Evolutionary conservation across 768 basidiomycete genomes (phyloP).

Genomic region (Kwoniella heveanensis): DNA sequence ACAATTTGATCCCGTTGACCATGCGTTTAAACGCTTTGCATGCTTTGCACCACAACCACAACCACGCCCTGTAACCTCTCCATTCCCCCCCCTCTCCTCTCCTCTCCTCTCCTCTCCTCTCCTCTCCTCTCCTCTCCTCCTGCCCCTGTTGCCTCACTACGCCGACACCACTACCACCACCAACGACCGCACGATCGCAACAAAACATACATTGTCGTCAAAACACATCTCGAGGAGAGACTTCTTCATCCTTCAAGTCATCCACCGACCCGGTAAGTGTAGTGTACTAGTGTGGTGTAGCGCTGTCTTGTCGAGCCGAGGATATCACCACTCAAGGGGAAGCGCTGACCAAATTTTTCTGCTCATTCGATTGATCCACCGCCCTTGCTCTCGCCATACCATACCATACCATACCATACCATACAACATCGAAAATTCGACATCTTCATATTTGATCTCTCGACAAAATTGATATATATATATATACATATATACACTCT

Average conservation of each 20-base stretch:
- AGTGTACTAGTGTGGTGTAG: background rate
- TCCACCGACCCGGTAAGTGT: slow-evolving; percentile 16
- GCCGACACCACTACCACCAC: background rate
- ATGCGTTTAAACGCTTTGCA: background rate
- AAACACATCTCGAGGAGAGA: background rate
- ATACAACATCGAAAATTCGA: background rate
- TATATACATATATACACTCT: background rate
- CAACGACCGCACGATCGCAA: background rate
- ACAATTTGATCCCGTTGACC: background rate
- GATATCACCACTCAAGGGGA: background rate
- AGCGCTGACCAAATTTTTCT: slow-evolving; percentile 4
- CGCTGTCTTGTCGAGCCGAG: too few species aligned
- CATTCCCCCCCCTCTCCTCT: background rate
- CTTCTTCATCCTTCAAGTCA: slow-evolving; percentile 24
- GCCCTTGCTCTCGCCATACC: too few species aligned
- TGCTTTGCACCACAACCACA: too few species aligned
- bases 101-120: slow-evolving; percentile 1
- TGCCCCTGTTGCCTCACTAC: too few species aligned
- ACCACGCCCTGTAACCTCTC: too few species aligned
- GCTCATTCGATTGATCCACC: background rate
- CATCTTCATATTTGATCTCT: background rate
- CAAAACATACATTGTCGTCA: background rate
- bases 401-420: too few species aligned
- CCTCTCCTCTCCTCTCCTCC: background rate
- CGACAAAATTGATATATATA: background rate